Evolutionary conservation across 2,329 filamentous ascomycete species (phyloP), one percentile per base, ranked within the genome.

Genomic region (Phialocephala subalpina): DNA sequence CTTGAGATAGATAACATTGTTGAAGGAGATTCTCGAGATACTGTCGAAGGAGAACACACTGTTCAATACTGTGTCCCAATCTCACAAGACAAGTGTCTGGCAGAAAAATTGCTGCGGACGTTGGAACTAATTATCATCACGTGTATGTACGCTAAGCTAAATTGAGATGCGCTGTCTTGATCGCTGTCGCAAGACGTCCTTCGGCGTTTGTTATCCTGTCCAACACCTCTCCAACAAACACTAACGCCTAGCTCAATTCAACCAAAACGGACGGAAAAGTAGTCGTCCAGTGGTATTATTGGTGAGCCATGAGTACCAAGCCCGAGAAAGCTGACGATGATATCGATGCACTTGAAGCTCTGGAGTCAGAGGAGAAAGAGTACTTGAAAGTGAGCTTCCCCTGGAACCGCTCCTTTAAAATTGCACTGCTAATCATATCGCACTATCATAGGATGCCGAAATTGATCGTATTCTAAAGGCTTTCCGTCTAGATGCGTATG

Each of bases 381-480:
- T 97, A 95, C 76, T 91, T 92, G 76, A 98, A 97, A 86, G 93
- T 90, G 73, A 74, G 78, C 78, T 45, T 36, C 25, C 40, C 27
- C 22, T 56, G 27, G 60, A 38, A 20, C 45, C 56, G 40, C 22
- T 57, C 49, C 49, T 57, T 42, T 22, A 22, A 7, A 61, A 12
- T 25, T 52, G 56, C 33, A 63, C 60, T 56, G 66, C 69, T 70
- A 40, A 62, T 58, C 27, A 38, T 33, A 27, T 36, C 22, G 11
- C 42, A 33, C 33, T 36, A 20, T 40, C 25, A 3, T 70, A 97
- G 92, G 96, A 98, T 86, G 90, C 92, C 66, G 95, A 98, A 78
- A 98, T 98, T 74, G 93, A 97, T 76, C 92, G 95, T 67, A 99
- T 99, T 73, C 85, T 97, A 72, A 92, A 91, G 75, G 92, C 94